Base-by-base conservation (phyloP, 116 monocot species). In the Dioscorea cayenensis region DNA sequence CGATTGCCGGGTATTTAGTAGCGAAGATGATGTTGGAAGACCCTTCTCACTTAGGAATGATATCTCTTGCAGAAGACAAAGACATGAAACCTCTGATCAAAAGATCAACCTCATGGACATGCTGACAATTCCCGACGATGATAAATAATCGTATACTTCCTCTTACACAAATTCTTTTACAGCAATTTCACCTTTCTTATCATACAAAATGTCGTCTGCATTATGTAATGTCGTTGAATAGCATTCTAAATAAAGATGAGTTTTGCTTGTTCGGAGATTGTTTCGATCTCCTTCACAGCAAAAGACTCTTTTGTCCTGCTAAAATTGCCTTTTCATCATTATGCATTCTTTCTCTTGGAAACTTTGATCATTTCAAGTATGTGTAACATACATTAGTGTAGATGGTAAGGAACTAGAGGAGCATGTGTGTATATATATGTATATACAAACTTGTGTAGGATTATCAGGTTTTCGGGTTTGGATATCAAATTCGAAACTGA, bases 21-120 rank as follows among this genome's bases (percentile, higher is more conserved):
- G 79, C 90, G 27, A 90, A 90, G 82, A 90, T 90, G 90, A 71
- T 90, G 77, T 69, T 90, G 14, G 90, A 90, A 68, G 90, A 90
- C 64, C 90, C 90, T 2, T 86, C 90, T 20, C 90, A 90, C 74
- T 63, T 90, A 32, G 86, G 86, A 18, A 90, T 90, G 86, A 71
- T 90, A 63, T 86, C 90, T 48, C 77, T 90, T 0, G 90, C 86
- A 68, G 90, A 91, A 82, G 90, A 91, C 71, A 91, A 80, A 74
- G 78, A 63, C 18, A 87, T 82, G 84, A 91, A 87, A 76, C 87
- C 82, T 50, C 14, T 80, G 10, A 77, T 91, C 12, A 91, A 82
- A 82, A 82, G 87, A 78, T 91, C 90, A 49, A 14, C 80, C 27
- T 91, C 90, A 14, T 91, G 87, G 84, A 87, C 82, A 17, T 82